Conservation (phyloP, 192 early-diverging fungal genomes). For the Kickxella alabastrina region DNA sequence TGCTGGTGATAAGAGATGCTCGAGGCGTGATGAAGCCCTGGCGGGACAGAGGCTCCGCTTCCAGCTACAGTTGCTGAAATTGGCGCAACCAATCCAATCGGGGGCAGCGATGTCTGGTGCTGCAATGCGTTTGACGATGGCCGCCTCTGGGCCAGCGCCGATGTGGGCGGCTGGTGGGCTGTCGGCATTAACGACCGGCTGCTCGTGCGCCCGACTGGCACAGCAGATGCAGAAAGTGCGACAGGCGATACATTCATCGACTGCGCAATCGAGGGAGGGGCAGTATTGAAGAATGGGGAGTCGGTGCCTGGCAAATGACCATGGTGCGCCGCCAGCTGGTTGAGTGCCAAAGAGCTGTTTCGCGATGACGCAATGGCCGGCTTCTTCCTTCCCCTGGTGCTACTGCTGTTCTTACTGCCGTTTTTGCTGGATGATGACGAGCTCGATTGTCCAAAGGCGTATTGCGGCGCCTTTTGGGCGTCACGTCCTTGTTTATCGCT, state of each 20-base stretch:
- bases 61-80: not conserved
- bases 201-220: not conserved
- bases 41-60: not conserved
- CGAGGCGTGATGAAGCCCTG: too few relatives aligned
- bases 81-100: not conserved
- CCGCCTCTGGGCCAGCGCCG: not conserved
- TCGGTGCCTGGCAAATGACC: slow-evolving; percentile 4
- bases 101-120: not conserved
- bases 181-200: not conserved
- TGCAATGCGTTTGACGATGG: not conserved
- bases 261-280: slow-evolving; percentile 5
- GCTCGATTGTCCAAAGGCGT: too few relatives aligned
- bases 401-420: not conserved
- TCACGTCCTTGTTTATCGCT: not conserved
- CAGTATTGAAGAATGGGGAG: slow-evolving; percentile 11
- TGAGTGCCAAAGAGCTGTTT: too few relatives aligned
- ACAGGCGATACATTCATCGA: slow-evolving; percentile 22
- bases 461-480: slow-evolving; percentile 2
- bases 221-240: slow-evolving; percentile 5
- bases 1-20: too few relatives aligned
- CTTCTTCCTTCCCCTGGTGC: too few relatives aligned
- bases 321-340: too few relatives aligned
- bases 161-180: slow-evolving; percentile 1
- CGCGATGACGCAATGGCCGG: too few relatives aligned
- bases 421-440: slow-evolving; percentile 1